Conservation (phyloP, 345 rosid species). For the Sonneratia caseolaris region DNA sequence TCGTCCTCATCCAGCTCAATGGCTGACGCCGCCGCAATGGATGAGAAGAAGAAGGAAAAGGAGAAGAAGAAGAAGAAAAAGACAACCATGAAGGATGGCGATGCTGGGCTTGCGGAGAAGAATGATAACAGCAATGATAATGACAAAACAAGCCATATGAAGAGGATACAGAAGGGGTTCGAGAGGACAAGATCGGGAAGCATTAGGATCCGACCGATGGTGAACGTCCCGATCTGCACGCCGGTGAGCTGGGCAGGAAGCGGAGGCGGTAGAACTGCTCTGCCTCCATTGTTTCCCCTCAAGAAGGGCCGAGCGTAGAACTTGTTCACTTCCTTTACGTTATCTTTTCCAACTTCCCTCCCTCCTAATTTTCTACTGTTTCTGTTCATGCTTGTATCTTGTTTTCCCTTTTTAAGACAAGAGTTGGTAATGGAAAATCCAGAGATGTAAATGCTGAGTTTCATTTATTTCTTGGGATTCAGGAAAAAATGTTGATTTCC, state of each 20-base stretch:
- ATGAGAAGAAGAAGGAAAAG: conserved; percentile 9
- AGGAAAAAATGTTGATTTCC: background rate
- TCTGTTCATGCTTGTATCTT: background rate
- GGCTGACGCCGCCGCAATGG: conserved; percentile 7
- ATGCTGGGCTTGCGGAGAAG: background rate
- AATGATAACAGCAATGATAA: background rate
- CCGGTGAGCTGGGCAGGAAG: background rate
- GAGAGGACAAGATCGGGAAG: conserved; percentile 17
- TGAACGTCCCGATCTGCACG: conserved; percentile 15
- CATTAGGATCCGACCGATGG: conserved; percentile 19
- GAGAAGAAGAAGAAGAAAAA: conserved; percentile 6
- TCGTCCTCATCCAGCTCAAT: conserved; percentile 14
- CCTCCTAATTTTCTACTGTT: background rate
- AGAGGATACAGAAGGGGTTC: conserved; percentile 16
- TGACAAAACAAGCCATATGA: conserved; percentile 4
- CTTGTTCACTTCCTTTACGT: background rate
- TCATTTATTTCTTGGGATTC: background rate
- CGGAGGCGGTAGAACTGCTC: conserved; percentile 1
- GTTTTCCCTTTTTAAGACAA: background rate
- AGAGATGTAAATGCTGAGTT: conserved; percentile 7
- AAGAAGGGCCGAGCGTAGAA: conserved; percentile 7
- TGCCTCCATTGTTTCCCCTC: conserved; percentile 18
- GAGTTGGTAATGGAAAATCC: conserved; percentile 2
- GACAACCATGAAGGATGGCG: background rate
- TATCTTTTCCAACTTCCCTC: background rate